phyloP scores from a whole-genome alignment of 768 basidiomycete species.

The Leccinum longicurvipes region DNA sequence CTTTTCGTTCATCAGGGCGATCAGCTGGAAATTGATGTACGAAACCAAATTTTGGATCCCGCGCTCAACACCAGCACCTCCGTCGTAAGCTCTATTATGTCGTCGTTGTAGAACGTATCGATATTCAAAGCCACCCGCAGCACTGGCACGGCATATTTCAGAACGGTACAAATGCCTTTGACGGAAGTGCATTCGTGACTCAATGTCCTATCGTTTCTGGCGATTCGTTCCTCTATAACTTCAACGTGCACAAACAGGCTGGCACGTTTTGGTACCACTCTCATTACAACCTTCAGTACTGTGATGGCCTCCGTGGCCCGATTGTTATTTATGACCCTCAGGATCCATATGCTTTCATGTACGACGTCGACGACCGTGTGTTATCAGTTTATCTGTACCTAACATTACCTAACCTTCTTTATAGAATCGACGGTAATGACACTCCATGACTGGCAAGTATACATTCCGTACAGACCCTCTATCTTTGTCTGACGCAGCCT shows the following conservation, averaged over 20 bases:
- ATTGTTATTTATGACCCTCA: conserved; percentile 44
- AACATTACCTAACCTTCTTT: neutral
- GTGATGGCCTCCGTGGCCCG: conserved; percentile 51
- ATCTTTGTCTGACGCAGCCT: neutral
- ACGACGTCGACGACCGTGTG: conserved; percentile 37
- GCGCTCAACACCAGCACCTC: conserved; percentile 41
- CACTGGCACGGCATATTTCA: conserved; percentile 53
- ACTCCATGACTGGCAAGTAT: conserved; percentile 37
- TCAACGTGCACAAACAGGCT: conserved; percentile 24
- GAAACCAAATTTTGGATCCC: conserved; percentile 36
- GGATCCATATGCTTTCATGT: conserved; percentile 28
- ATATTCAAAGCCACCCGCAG: conserved; percentile 7
- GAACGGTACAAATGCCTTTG: conserved; percentile 38
- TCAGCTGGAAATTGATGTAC: conserved; percentile 40
- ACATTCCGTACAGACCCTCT: neutral
- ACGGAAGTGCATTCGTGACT: conserved; percentile 47
- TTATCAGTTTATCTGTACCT: neutral
- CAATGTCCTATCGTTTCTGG: conserved; percentile 43
- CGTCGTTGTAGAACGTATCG: neutral
- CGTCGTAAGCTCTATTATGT: conserved; percentile 30
- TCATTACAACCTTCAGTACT: conserved; percentile 49
- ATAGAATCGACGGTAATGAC: conserved; percentile 39
- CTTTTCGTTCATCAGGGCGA: conserved; percentile 29
- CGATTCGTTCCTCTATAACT: conserved; percentile 39
- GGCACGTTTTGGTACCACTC: conserved; percentile 49